Base-by-base conservation (phyloP, 345 rosid species). In the Boechera divaricarpa region DNA sequence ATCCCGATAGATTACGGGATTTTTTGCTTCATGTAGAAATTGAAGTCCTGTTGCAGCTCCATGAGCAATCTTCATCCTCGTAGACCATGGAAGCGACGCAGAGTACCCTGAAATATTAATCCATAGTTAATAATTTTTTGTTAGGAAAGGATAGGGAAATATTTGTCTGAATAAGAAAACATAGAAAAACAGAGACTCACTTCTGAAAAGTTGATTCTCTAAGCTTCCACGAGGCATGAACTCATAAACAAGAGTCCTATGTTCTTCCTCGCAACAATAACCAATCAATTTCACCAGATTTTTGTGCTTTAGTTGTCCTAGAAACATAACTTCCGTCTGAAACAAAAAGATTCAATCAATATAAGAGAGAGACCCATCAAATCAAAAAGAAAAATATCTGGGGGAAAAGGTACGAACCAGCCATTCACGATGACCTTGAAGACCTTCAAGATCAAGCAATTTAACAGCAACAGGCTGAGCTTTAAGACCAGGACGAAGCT, bases 21-120 rank as follows among this genome's bases (percentile, higher is more conserved):
- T 91, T 58, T 91, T 83, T 3, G 85, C 94, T 73, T 90, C 96
- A 21, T 93, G 98, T 21, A 93, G 94, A 76, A 87, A 93, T 3
- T 86, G 91, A n/a, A 93, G 90, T 7, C 98, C 98, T 66, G 87
- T 91, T 26, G 98, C 98, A n/a, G 98, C 97, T 76, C 91, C 98
- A 13, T 81, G 76, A 55, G 98, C 96, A n/a, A 93, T 91, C 79
- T 91, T 90, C 94, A 91, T 88, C 74, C 98, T 93, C 6, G 96
- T 73, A 3, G 91, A 84, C 98, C 98, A 93, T 39, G 94, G 92
- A 10, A 93, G 72, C 5, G 98, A 88, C 4, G 86, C 91, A 0
- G 97, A 87, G 61, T 81, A 93, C 70, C 98, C 98, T 93, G 80
- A 16, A 28, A 28, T 28, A 2, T 28, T 28, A 28, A 28, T 2